phyloP scores from a whole-genome alignment of 2,329 filamentous ascomycete genomes.

The Chaetomium strumarium region DNA sequence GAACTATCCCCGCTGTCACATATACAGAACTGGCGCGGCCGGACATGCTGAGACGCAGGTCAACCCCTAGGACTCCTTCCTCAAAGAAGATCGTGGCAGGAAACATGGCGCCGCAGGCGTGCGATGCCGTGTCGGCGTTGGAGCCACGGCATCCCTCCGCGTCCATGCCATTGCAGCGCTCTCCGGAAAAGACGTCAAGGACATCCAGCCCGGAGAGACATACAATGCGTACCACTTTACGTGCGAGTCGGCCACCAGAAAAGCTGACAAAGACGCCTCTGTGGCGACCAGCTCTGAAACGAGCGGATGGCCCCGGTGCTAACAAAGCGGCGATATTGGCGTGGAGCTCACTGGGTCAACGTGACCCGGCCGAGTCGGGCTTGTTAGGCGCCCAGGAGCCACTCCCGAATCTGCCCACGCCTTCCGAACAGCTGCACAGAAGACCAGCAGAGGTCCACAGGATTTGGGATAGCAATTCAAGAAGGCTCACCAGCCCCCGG shows the following conservation, averaged over 20 bases:
- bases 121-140: slow-evolving; percentile 21
- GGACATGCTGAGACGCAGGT: slow-evolving; percentile 45
- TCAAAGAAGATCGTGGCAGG: slow-evolving; percentile 42
- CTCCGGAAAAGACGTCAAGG: slow-evolving; percentile 36
- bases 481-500: slow-evolving; percentile 42
- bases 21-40: slow-evolving; percentile 79
- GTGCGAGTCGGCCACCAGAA: slow-evolving; percentile 40
- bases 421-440: slow-evolving; percentile 25
- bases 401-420: slow-evolving; percentile 10
- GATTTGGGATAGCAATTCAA: slow-evolving; percentile 52
- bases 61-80: slow-evolving; percentile 47
- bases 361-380: slow-evolving; percentile 26
- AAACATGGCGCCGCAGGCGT: slow-evolving; percentile 21
- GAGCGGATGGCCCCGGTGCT: slow-evolving; percentile 46
- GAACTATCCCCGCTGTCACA: slow-evolving; percentile 72
- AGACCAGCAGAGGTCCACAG: slow-evolving; percentile 28
- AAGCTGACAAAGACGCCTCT: slow-evolving; percentile 36
- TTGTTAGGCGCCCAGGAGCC: slow-evolving; percentile 20
- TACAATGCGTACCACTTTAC: slow-evolving; percentile 56
- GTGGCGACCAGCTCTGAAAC: slow-evolving; percentile 37
- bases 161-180: slow-evolving; percentile 30
- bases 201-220: slow-evolving; percentile 56
- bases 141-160: slow-evolving; percentile 23
- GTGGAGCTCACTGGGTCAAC: slow-evolving; percentile 46
- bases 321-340: slow-evolving; percentile 60